Base-by-base conservation (phyloP, 768 basidiomycete genomes). In the Mycena indigotica region DNA sequence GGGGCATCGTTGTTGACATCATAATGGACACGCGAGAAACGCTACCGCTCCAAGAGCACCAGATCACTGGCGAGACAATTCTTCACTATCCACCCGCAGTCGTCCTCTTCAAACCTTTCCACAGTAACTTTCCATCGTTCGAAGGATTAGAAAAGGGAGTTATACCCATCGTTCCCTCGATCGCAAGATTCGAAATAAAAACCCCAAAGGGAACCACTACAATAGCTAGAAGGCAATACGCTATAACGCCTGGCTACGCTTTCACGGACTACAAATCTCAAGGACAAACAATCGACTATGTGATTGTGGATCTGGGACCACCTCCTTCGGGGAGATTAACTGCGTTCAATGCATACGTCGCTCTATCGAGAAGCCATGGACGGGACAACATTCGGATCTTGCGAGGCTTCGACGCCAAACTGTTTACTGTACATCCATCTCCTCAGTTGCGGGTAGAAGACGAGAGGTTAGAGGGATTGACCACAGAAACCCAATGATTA, bases 241-340 rank as follows among this genome's bases (percentile, higher is more conserved):
- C 74, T 2, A 57, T 77, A 2, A 75, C 63, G 78, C 75, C 0
- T n/a, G n/a, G n/a, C n/a, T n/a, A n/a, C n/a, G n/a, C n/a, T n/a
- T n/a, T n/a, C n/a, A n/a, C n/a, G n/a, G 76, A 78, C 58, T 79
- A 77, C 54, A 48, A 69, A 26, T 62, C 73, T 3, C 78, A 81
- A 60, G 79, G 77, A 0, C 77, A 80, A 57, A 80, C 77, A 1
- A 67, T 80, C 1, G 46, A 58, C 0, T 40, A 63, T 23, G 71
- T 75, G 0, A 50, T 80, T 1, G 70, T 80, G 2, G 77, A 80
- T 58, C 71, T 80, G 4, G 68, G 67, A 5, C 60, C 58, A 44
- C 76, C 73, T 12, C 77, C 74, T 2, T 56, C 64, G 0, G 71
- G 70, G 15, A 51, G 46, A 0, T 61, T 78, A 2, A 70, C 58